A percentile compares a stretch with the other conserved stretches of the same genome.
These are phyloP conservation scores for Leccinum variicolor DNA, from an alignment of 768 basidiomycete genomes.

Conservation along the genomic window DNA sequence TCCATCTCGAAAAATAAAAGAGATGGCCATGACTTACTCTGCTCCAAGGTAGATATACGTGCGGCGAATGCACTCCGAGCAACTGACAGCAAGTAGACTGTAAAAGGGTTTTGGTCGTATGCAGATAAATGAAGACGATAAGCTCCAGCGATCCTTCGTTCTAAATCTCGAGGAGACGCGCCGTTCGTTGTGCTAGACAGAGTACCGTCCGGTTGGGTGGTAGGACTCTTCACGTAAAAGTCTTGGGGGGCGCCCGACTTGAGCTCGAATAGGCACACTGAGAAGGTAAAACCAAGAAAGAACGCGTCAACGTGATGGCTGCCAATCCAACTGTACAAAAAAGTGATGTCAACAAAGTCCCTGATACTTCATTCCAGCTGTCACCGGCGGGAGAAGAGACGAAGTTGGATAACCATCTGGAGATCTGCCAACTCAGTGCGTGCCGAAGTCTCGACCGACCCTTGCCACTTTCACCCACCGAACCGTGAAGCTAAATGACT, in stretches of 20 bases:
- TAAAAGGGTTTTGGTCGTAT: constrained; percentile 15
- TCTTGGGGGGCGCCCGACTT: constrained; percentile 8
- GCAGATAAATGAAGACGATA: constrained; percentile 22
- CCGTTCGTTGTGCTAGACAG: constrained; percentile 12
- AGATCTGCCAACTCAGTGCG: constrained; percentile 18
- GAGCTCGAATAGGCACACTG: constrained; percentile 11
- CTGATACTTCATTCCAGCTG: constrained; percentile 17
- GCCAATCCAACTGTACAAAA: constrained; percentile 19
- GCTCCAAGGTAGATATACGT: constrained; percentile 23
- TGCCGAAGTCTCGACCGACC: constrained; percentile 8
- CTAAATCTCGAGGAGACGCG: constrained; percentile 12
- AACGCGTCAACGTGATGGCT: constrained; percentile 20
- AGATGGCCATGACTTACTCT: constrained; percentile 17
- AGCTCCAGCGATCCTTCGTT: constrained; percentile 23
- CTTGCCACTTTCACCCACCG: constrained; percentile 15
- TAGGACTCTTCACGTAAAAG: constrained; percentile 20
- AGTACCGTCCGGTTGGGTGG: constrained; percentile 10
- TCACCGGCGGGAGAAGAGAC: constrained; percentile 27
- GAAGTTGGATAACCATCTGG: constrained; percentile 12
- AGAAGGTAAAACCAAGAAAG: constrained; percentile 21
- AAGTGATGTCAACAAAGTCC: constrained; percentile 21
- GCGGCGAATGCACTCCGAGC: constrained; percentile 8
- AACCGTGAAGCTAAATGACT: constrained; percentile 10
- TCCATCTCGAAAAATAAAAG: constrained; percentile 25
- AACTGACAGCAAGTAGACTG: constrained; percentile 15